Base-by-base conservation (phyloP, 345 rosid genomes). In the Acer campestre region DNA sequence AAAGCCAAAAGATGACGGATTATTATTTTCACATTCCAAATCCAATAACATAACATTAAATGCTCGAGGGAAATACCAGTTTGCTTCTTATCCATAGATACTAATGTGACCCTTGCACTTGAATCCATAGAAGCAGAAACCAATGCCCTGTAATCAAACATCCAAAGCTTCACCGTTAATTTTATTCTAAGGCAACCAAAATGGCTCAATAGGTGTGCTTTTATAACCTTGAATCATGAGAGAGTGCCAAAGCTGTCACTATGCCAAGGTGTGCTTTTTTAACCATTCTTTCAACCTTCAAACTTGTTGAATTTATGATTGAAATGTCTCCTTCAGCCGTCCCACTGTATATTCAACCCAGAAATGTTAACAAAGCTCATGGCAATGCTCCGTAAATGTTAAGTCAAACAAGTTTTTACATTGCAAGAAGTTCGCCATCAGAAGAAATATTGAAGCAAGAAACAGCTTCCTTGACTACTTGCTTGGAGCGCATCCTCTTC, bases 71-170 rank as follows among this genome's bases (percentile, higher is more conserved):
- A 58, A 85, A 23, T 87, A 88, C 96, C 90, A 2, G 79, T 77
- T 68, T 80, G 80, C 63, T 46, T 77, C 73, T 78, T 80, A 53
- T 87, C 85, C 78, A 87, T 82, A 29, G 31, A 29, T 56, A 92
- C 84, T 61, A 78, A 65, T 0, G 94, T 97, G 79, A 94, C 84
- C 77, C 98, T 90, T 68, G 87, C 99, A 83, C 98, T 97, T 6
- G 97, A 93, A 85, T 93, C 99, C 85, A 97, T 78, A 62, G 98
- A 97, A 75, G 88, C 93, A 20, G 98, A 94, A 62, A 90, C 79
- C 84, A 94, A 75, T 61, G 93, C 89, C 94, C 99, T 94, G 83
- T 67, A 84, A 75, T 75, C 65, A 68, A 58, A 67, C 55, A 65
- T 40, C 66, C 27, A 56, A 75, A 70, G 18, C 68, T 64, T 79